These are phyloP conservation scores for Geotrichum histeridarum DNA, from an alignment of 1,139 yeast species.

Conservation along the genomic window DNA sequence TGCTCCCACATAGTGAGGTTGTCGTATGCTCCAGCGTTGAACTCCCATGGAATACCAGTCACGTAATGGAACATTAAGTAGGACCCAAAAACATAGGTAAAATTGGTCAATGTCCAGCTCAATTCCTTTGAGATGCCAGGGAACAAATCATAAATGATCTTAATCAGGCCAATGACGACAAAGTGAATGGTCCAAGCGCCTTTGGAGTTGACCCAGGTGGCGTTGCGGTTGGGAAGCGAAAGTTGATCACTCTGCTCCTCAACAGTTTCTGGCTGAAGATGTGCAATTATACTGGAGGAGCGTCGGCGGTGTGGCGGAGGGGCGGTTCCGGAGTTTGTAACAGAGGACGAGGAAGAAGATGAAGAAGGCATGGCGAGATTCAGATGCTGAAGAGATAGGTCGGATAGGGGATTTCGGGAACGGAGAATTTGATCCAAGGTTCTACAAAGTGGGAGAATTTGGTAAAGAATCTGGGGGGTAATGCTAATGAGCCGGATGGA, in stretches of 20 bases:
- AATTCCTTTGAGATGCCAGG: constrained; percentile 75
- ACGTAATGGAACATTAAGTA: constrained; percentile 95
- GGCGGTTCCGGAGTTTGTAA: not conserved
- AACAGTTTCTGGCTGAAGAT: constrained; percentile 85
- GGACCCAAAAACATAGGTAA: constrained; percentile 84
- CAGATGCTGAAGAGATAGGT: not conserved
- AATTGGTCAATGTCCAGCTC: constrained; percentile 91
- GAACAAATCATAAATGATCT: constrained; percentile 69
- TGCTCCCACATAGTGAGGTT: constrained; percentile 99
- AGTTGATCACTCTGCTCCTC: constrained; percentile 93
- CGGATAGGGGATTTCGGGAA: too few species aligned
- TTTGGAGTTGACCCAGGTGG: constrained; percentile 92
- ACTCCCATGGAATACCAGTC: constrained; percentile 95
- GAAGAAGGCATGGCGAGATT: not conserved
- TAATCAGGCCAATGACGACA: constrained; percentile 68
- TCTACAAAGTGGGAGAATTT: too few species aligned
- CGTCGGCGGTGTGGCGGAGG: constrained; percentile 39
- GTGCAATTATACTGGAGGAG: constrained; percentile 64
- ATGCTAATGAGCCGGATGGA: too few species aligned
- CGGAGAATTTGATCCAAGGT: too few species aligned
- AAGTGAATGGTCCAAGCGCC: constrained; percentile 93
- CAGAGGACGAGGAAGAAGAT: not conserved
- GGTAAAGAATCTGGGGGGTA: too few species aligned
- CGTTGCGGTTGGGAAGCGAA: constrained; percentile 81
- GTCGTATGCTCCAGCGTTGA: constrained; percentile 94